A percentile compares a stretch with the other conserved stretches of the same genome.
phyloP scores from a whole-genome alignment of 2,329 filamentous ascomycete species.

The Mycocentrospora acerina region DNA sequence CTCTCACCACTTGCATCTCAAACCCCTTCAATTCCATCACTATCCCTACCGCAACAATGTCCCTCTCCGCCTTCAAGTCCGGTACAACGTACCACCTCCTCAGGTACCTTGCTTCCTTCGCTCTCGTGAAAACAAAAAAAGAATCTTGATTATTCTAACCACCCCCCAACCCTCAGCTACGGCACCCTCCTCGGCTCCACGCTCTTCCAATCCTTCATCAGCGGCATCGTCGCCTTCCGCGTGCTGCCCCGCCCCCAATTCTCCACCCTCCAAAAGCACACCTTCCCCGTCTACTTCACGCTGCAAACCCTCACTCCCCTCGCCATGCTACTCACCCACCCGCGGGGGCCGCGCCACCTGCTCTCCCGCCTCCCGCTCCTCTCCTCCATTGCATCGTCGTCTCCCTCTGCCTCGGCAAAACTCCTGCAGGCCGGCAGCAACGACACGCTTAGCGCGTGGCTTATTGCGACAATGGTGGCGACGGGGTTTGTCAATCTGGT shows the following conservation, averaged over 20 bases:
- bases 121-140: too few species aligned
- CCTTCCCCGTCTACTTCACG: constrained; percentile 87
- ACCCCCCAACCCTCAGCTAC: constrained; percentile 60
- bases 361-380: constrained; percentile 9
- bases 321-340: constrained; percentile 76
- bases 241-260: constrained; percentile 79
- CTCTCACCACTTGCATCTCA: neutral
- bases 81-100: constrained; percentile 75
- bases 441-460: constrained; percentile 45
- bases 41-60: constrained; percentile 31
- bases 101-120: constrained; percentile 51
- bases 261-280: constrained; percentile 69
- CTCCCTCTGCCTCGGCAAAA: neutral
- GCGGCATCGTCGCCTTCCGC: constrained; percentile 73
- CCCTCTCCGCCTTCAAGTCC: constrained; percentile 57
- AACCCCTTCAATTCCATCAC: neutral
- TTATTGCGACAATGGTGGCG: constrained; percentile 69
- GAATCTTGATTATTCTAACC: too few species aligned
- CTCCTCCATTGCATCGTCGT: constrained; percentile 7
- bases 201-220: constrained; percentile 82
- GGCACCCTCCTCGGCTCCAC: constrained; percentile 84
- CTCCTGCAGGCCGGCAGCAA: too few species aligned
- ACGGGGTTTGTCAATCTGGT: constrained; percentile 70
- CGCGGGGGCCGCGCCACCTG: constrained; percentile 38
- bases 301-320: constrained; percentile 77